These are phyloP conservation scores for Lactarius psammicola DNA, from an alignment of 768 basidiomycete genomes.

Conservation along the genomic window DNA sequence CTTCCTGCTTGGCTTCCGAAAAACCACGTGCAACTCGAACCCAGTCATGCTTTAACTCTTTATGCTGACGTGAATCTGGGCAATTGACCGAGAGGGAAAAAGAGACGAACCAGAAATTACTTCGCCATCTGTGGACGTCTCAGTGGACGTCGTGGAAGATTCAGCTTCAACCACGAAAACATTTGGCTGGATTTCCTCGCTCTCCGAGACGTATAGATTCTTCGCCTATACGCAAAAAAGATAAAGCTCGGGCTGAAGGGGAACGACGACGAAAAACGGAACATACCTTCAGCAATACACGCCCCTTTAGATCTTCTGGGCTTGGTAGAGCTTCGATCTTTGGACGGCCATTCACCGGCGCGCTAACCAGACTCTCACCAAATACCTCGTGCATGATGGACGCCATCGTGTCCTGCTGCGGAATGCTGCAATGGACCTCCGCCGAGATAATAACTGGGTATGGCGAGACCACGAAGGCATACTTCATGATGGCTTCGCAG, in stretches of 20 bases:
- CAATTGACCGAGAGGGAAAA: neutral
- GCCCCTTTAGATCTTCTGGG: constrained; percentile 75
- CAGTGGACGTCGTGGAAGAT: constrained; percentile 43
- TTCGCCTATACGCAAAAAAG: constrained; percentile 53
- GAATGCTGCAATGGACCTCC: constrained; percentile 80
- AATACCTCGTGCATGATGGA: constrained; percentile 67
- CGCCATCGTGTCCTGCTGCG: constrained; percentile 79
- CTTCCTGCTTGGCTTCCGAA: constrained; percentile 41
- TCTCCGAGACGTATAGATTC: constrained; percentile 59
- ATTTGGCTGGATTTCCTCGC: constrained; percentile 37
- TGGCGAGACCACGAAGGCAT: constrained; percentile 86
- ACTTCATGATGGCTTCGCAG: constrained; percentile 80
- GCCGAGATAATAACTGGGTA: constrained; percentile 93
- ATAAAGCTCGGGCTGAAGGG: neutral
- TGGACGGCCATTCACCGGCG: constrained; percentile 47
- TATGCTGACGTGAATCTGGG: constrained; percentile 20
- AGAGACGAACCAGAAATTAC: constrained; percentile 25
- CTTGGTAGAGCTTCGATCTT: constrained; percentile 67
- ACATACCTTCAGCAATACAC: constrained; percentile 79
- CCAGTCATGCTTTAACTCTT: constrained; percentile 19
- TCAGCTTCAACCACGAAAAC: constrained; percentile 40
- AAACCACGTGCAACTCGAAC: constrained; percentile 28
- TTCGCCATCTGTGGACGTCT: constrained; percentile 36
- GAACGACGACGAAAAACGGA: neutral
- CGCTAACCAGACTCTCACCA: constrained; percentile 51